phyloP scores from a whole-genome alignment of 306 rosid genomes.

The Sicyos edulis region DNA sequence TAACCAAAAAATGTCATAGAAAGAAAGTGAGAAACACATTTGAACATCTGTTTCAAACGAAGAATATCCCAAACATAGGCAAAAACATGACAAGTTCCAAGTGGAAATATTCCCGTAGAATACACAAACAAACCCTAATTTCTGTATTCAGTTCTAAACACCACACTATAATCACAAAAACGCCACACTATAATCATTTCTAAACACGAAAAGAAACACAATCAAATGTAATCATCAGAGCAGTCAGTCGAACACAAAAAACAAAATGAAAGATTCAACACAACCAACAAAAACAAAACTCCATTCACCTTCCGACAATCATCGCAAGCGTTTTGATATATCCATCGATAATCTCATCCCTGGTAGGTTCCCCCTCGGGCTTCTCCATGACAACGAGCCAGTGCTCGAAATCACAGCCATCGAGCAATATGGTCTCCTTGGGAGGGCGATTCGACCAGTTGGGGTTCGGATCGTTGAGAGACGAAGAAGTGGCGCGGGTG shows the following conservation, averaged over 20 bases:
- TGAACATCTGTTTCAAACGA: too few species aligned
- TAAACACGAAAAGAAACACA: background rate
- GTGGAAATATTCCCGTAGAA: too few species aligned
- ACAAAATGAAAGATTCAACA: background rate
- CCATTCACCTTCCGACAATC: slow-evolving; percentile 61
- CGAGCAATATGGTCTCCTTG: slow-evolving; percentile 82
- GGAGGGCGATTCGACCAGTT: slow-evolving; percentile 96
- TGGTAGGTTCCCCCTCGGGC: slow-evolving; percentile 58
- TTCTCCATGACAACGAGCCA: slow-evolving; percentile 94
- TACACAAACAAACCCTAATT: too few species aligned
- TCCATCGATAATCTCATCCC: slow-evolving; percentile 73
- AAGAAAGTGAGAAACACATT: background rate
- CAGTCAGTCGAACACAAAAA: too few species aligned
- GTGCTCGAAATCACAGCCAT: slow-evolving; percentile 95
- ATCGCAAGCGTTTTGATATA: slow-evolving; percentile 67
- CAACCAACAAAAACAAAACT: background rate
- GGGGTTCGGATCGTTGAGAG: slow-evolving; percentile 86
- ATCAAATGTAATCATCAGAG: background rate
- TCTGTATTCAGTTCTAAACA: background rate
- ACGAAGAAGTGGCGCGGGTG: slow-evolving; percentile 71
- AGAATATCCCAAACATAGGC: too few species aligned
- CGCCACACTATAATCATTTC: too few species aligned
- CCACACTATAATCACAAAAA: background rate
- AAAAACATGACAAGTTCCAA: too few species aligned
- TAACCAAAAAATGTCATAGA: background rate